Evolutionary conservation across 805 yeast species (phyloP).

Genomic region (Schizosaccharomyces osmophilus): DNA sequence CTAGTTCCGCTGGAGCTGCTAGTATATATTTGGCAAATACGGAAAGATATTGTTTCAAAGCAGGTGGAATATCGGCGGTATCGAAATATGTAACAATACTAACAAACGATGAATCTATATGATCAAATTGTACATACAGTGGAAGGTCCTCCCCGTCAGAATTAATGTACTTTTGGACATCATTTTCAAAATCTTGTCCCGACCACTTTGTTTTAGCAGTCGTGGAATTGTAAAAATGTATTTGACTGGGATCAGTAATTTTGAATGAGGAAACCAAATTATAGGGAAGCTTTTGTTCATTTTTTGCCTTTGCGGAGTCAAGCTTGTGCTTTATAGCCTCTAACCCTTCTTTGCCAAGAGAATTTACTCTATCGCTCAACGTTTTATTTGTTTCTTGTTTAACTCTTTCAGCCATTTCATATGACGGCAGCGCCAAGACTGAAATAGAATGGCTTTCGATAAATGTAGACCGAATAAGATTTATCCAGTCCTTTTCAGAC

Average conservation of each 20-base stretch:
- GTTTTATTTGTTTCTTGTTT: slow-evolving; percentile 29
- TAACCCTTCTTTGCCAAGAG: slow-evolving; percentile 38
- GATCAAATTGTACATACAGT: slow-evolving; percentile 52
- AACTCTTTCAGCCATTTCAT: slow-evolving; percentile 25
- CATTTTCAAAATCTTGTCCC: slow-evolving; percentile 5
- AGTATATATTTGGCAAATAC: slow-evolving; percentile 40
- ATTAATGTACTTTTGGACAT: slow-evolving; percentile 9
- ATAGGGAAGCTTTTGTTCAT: slow-evolving; percentile 58
- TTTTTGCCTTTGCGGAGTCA: slow-evolving; percentile 35
- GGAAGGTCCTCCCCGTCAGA: slow-evolving; percentile 23
- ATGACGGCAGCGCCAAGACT: slow-evolving; percentile 51
- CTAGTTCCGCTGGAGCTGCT: slow-evolving; percentile 42
- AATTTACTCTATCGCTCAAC: slow-evolving; percentile 23
- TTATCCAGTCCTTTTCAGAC: slow-evolving; percentile 45
- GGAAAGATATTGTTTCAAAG: slow-evolving; percentile 38
- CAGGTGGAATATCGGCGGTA: slow-evolving; percentile 26
- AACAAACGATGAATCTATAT: slow-evolving; percentile 55
- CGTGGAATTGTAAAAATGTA: slow-evolving; percentile 43
- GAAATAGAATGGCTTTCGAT: slow-evolving; percentile 39
- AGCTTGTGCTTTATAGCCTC: slow-evolving; percentile 25
- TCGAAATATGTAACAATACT: slow-evolving; percentile 38
- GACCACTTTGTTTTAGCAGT: slow-evolving; percentile 37
- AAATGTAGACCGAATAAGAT: slow-evolving; percentile 26
- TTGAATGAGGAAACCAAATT: slow-evolving; percentile 35
- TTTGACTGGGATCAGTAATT: slow-evolving; percentile 50